Base-by-base conservation (phyloP, 2,329 filamentous ascomycete genomes). In the Fusarium sp. region DNA sequence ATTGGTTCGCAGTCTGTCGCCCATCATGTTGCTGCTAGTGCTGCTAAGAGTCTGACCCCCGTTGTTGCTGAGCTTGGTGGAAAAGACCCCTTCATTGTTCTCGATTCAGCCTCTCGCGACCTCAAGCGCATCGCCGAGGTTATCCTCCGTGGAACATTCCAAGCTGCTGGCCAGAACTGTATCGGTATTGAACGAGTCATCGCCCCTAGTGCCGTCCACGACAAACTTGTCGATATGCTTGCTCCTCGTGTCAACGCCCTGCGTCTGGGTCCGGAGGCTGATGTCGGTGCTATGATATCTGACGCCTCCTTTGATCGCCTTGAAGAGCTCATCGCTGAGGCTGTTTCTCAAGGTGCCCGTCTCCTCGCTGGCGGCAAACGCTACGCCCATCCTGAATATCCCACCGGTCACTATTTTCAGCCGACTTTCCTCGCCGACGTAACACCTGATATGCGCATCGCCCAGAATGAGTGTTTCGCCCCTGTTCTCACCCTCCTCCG, bases 121-220 rank as follows among this genome's bases (percentile, higher is more conserved):
- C 84, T 98, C 60, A 80, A 87, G 6, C 88, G 91, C 40, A 90
- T 98, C 48, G 87, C 88, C 37, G 92, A 94, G 65, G 91, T 96
- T 66, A 87, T 98, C 65, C 90, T 99, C 81, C 89, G 96, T 52
- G 96, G 95, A 51, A 93, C 93, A 11, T 99, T 98, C 80, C 96
- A 99, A 79, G 94, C 94, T 50, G 91, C 94, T 17, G 96, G 96
- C 2, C 96, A 99, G 79, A 99, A 99, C 81, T 99, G 96, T 80
- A 95, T 99, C 75, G 96, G 96, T 55, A 95, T 97, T 70, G 96
- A 99, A 81, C 91, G 96, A 56, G 90, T 98, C 75, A 90, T 98
- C 71, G 93, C 91, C 23, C 86, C 92, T 17, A 90, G 93, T 3
- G 83, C 81, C n/a, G 85, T 92, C 50, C 97, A 98, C 81, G 84